Conservation (phyloP, 495 filamentous ascomycete species). For the Venustampulla echinocandica region DNA sequence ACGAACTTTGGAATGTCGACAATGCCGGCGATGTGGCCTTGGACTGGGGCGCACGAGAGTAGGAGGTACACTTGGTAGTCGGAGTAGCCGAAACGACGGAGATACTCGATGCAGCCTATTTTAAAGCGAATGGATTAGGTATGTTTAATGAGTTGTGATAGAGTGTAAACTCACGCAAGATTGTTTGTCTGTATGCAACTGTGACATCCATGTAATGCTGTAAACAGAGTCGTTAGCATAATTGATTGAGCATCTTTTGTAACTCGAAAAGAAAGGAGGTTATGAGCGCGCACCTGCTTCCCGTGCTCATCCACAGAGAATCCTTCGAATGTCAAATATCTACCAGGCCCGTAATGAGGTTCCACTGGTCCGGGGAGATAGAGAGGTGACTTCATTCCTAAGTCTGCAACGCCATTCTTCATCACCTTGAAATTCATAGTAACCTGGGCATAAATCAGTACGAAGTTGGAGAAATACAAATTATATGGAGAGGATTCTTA, state of each 20-base stretch:
- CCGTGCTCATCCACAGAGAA: constrained; percentile 89
- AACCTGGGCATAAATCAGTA: constrained; percentile 34
- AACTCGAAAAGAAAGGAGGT: background rate
- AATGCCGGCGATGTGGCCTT: constrained; percentile 89
- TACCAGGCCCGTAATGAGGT: constrained; percentile 78
- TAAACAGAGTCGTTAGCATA: background rate
- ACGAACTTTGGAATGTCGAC: constrained; percentile 63
- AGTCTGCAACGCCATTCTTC: constrained; percentile 67
- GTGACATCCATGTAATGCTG: constrained; percentile 88
- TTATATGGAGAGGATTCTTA: background rate
- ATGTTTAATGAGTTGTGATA: background rate
- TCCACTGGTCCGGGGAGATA: constrained; percentile 88
- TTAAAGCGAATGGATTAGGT: background rate
- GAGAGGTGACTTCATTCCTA: constrained; percentile 79
- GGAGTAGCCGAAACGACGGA: constrained; percentile 65
- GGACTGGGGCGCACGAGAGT: constrained; percentile 79
- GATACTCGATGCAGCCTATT: constrained; percentile 62
- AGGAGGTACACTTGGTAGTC: constrained; percentile 86
- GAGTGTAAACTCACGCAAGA: constrained; percentile 41
- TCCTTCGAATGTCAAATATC: constrained; percentile 88
- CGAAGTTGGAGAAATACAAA: background rate
- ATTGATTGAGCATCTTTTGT: background rate
- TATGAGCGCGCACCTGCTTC: constrained; percentile 40
- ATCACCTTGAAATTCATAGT: constrained; percentile 87
- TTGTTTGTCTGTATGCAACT: constrained; percentile 85